Percentiles rank a stretch among this genome's conserved stretches.
These are phyloP conservation scores for Begonia masoniana DNA, from an alignment of 306 rosid genomes.

Conservation along the genomic window DNA sequence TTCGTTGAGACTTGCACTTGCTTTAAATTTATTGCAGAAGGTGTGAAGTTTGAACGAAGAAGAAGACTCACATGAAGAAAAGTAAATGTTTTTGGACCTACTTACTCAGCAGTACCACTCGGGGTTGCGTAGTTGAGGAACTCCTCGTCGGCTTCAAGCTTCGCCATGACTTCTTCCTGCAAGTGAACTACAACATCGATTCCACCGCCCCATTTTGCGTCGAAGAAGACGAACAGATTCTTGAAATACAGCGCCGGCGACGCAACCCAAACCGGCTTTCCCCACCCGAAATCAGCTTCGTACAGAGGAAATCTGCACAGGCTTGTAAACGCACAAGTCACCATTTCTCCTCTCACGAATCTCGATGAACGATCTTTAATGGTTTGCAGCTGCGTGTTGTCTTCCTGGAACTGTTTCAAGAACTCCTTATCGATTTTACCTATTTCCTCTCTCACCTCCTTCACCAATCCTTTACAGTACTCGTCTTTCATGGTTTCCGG, in stretches of 20 bases:
- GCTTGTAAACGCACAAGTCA: constrained; percentile 27
- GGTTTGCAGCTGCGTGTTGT: constrained; percentile 9
- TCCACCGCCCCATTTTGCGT: constrained; percentile 26
- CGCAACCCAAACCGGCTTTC: constrained; percentile 38
- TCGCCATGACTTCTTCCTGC: constrained; percentile 31
- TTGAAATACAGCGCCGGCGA: constrained; percentile 25
- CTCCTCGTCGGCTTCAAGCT: constrained; percentile 5
- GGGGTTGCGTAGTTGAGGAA: constrained; percentile 5
- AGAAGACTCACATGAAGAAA: too few species aligned
- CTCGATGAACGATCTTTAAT: constrained; percentile 6
- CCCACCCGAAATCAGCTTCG: constrained; percentile 53
- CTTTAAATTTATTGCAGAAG: too few species aligned
- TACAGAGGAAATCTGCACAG: constrained; percentile 39
- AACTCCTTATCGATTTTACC: constrained; percentile 21
- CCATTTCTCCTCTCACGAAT: constrained; percentile 19
- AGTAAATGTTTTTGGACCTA: too few species aligned
- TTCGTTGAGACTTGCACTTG: too few species aligned
- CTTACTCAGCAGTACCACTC: not conserved
- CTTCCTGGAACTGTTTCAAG: constrained; percentile 13
- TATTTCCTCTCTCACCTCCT: constrained; percentile 3
- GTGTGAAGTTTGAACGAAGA: too few species aligned
- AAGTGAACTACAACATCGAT: constrained; percentile 38
- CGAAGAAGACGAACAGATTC: constrained; percentile 32
- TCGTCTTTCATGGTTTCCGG: not conserved
- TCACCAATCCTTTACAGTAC: not conserved